A percentile compares a stretch with the other conserved stretches of the same genome.
Conservation (phyloP, 768 basidiomycete species). For the Clitopilus hobsonii region DNA sequence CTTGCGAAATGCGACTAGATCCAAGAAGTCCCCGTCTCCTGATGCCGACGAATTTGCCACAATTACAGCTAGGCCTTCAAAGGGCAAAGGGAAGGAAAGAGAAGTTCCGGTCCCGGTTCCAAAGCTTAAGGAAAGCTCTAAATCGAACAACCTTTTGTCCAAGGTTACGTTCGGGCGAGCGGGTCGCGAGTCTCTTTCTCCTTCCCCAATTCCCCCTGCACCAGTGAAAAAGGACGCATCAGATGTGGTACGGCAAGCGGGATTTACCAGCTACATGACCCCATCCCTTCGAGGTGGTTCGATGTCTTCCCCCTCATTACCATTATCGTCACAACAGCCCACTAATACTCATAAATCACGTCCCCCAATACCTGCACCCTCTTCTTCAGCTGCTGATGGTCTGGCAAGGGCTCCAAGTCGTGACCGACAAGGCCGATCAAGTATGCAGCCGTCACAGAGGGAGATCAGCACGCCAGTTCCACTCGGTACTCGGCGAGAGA, state of each 20-base stretch:
- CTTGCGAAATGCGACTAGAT: slow-evolving; percentile 58
- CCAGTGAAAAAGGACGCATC: slow-evolving; percentile 21
- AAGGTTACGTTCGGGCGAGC: slow-evolving; percentile 45
- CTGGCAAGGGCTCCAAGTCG: slow-evolving; percentile 44
- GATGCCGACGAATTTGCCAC: slow-evolving; percentile 39
- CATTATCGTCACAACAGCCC: slow-evolving; percentile 56
- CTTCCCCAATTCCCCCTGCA: slow-evolving; percentile 35
- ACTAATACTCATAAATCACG: slow-evolving; percentile 50
- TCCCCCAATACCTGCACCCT: slow-evolving; percentile 39
- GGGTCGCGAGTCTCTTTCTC: slow-evolving; percentile 33
- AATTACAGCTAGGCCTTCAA: slow-evolving; percentile 29
- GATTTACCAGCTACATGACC: slow-evolving; percentile 53
- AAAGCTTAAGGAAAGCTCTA: slow-evolving; percentile 31
- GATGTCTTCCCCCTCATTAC: slow-evolving; percentile 70
- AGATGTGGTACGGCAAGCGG: slow-evolving; percentile 42
- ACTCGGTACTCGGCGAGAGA: slow-evolving; percentile 12
- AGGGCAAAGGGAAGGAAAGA: slow-evolving; percentile 43
- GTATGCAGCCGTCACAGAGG: slow-evolving; percentile 25
- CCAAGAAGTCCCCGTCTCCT: slow-evolving; percentile 36
- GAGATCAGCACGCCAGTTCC: slow-evolving; percentile 33
- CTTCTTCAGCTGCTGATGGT: slow-evolving; percentile 35
- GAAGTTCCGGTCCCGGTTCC: slow-evolving; percentile 22
- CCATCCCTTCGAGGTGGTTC: slow-evolving; percentile 69
- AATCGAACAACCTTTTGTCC: slow-evolving; percentile 45
- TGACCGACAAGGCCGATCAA: slow-evolving; percentile 38